These are phyloP conservation scores for Tetrapisispora iriomotensis DNA, from an alignment of 805 yeast genomes.

Conservation along the genomic window DNA sequence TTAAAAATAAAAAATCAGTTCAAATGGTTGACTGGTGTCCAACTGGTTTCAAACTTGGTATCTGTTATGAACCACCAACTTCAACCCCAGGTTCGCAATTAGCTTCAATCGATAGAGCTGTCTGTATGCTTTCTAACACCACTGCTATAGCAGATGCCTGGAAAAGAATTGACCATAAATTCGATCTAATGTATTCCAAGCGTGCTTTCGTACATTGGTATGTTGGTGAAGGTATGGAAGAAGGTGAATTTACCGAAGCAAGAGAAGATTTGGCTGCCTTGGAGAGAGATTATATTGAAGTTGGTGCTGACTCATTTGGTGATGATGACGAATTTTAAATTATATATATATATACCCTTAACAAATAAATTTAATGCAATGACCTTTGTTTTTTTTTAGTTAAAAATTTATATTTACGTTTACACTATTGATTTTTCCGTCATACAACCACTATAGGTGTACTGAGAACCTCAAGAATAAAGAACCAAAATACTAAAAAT, in stretches of 20 bases:
- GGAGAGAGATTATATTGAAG: constrained; percentile 95
- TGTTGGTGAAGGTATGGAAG: constrained; percentile 99
- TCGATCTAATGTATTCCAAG: constrained; percentile 96
- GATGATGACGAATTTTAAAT: constrained; percentile 42
- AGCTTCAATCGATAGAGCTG: constrained; percentile 91
- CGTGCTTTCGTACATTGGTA: constrained; percentile 99
- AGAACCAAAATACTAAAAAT: too few species aligned
- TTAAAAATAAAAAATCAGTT: constrained; percentile 88
- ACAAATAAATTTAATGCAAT: not conserved
- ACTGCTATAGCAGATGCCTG: constrained; percentile 98
- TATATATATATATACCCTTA: not conserved
- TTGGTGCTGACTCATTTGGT: constrained; percentile 81
- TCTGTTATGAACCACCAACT: constrained; percentile 96
- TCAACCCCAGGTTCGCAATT: constrained; percentile 82
- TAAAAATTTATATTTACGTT: too few species aligned
- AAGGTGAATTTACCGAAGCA: constrained; percentile 98
- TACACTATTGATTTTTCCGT: too few species aligned
- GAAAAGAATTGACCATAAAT: constrained; percentile 94
- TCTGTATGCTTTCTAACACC: constrained; percentile 95
- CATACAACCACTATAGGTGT: too few species aligned
- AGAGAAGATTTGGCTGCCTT: constrained; percentile 96
- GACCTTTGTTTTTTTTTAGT: too few species aligned
- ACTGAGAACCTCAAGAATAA: too few species aligned
- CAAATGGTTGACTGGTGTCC: constrained; percentile 99
- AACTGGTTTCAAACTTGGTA: constrained; percentile 98